A percentile compares a stretch with the other conserved stretches of the same genome.
Conservation (phyloP, 352 stramenopile genomes). For the Phytophthora cryptogea region DNA sequence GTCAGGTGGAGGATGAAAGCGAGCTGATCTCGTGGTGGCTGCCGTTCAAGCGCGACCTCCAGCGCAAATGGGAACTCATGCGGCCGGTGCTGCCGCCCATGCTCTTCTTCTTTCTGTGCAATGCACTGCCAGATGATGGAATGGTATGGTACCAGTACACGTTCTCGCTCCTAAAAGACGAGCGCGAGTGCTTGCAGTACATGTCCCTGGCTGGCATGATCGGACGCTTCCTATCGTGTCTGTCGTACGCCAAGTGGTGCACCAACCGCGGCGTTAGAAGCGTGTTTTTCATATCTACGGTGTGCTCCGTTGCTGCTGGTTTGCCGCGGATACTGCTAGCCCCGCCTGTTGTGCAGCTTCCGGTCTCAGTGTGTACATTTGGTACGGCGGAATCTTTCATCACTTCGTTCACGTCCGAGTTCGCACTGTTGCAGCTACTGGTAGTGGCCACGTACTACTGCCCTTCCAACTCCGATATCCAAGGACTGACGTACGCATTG, state of each 20-base stretch:
- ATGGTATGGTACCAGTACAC: slow-evolving; percentile 87
- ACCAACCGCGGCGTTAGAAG: slow-evolving; percentile 64
- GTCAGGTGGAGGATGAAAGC: slow-evolving; percentile 5
- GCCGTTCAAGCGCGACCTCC: slow-evolving; percentile 51
- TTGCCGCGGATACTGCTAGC: slow-evolving; percentile 69
- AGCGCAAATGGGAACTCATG: slow-evolving; percentile 52
- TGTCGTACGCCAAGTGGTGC: slow-evolving; percentile 76
- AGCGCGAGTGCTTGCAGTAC: slow-evolving; percentile 78
- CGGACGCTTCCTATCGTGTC: slow-evolving; percentile 69
- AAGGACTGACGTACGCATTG: slow-evolving; percentile 80
- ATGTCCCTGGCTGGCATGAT: slow-evolving; percentile 68
- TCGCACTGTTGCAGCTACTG: slow-evolving; percentile 80
- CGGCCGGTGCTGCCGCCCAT: slow-evolving; percentile 66
- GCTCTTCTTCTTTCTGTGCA: slow-evolving; percentile 86
- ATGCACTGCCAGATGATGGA: slow-evolving; percentile 63
- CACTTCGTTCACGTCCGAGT: slow-evolving; percentile 78
- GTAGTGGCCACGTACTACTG: slow-evolving; percentile 87
- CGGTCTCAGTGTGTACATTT: slow-evolving; percentile 74
- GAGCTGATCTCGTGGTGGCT: slow-evolving; percentile 37
- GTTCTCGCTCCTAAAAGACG: slow-evolving; percentile 58
- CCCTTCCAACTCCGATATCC: slow-evolving; percentile 50
- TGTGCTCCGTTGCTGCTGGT: slow-evolving; percentile 65
- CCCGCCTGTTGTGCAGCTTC: slow-evolving; percentile 52
- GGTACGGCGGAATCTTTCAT: slow-evolving; percentile 71
- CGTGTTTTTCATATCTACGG: slow-evolving; percentile 77